Evolutionary conservation across 2,329 filamentous ascomycete species (phyloP).

Genomic region (Parastagonospora nodorum): DNA sequence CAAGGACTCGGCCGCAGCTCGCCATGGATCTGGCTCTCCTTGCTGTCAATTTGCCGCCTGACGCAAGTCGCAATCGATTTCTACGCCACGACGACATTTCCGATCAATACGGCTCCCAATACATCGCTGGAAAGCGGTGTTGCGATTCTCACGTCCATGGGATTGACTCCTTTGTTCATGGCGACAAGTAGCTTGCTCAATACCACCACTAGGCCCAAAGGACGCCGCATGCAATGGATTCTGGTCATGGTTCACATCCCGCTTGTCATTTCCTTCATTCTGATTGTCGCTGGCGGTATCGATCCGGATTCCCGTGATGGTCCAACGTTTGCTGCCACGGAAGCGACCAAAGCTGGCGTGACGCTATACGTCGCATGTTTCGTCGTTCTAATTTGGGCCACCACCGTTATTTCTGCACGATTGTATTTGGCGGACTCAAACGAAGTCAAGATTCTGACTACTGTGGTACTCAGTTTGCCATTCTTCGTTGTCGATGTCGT

Average conservation of each 20-base stretch:
- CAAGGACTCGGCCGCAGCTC: constrained; percentile 41
- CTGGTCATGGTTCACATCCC: constrained; percentile 40
- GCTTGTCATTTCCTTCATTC: constrained; percentile 39
- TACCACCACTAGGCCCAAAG: constrained; percentile 39
- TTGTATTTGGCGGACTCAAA: constrained; percentile 38
- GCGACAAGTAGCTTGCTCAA: constrained; percentile 41
- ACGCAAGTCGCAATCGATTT: constrained; percentile 43
- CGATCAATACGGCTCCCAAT: constrained; percentile 25
- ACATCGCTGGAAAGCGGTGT: constrained; percentile 39
- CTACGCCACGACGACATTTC: constrained; percentile 38
- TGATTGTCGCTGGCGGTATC: constrained; percentile 44
- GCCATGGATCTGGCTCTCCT: constrained; percentile 42
- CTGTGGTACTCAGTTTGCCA: constrained; percentile 41
- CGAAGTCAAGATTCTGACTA: constrained; percentile 43
- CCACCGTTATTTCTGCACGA: constrained; percentile 41
- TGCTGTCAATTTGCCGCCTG: constrained; percentile 40
- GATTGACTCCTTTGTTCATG: constrained; percentile 44
- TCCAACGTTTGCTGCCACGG: constrained; percentile 39
- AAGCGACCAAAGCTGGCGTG: constrained; percentile 42
- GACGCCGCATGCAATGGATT: constrained; percentile 46
- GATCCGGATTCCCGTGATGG: constrained; percentile 40
- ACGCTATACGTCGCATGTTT: constrained; percentile 42
- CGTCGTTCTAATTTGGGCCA: constrained; percentile 40
- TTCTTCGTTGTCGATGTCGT: constrained; percentile 45
- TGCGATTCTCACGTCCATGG: constrained; percentile 43